phyloP scores from a whole-genome alignment of 108 stramenopile species.

The Cyclotella atomus region DNA sequence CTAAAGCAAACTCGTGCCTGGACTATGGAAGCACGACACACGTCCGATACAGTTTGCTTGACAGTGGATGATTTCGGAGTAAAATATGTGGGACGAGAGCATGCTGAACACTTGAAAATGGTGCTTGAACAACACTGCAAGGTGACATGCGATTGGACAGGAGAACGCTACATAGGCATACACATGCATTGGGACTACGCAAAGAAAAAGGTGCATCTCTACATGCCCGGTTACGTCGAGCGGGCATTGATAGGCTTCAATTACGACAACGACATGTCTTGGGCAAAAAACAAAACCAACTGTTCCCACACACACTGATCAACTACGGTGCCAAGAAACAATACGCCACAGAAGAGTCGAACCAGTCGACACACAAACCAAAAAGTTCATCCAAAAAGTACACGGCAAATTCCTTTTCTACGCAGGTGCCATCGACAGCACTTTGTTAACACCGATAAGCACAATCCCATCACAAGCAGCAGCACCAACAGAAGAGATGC shows the following conservation, averaged over 20 bases:
- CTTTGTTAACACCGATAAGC: not conserved
- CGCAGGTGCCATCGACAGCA: not conserved
- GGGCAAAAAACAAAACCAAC: not conserved
- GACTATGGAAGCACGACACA: conserved; percentile 15
- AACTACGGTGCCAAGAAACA: not conserved
- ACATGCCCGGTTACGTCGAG: conserved; percentile 9
- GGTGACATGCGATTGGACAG: not conserved
- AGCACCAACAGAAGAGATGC: not conserved
- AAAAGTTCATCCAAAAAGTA: not conserved
- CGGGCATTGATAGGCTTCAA: no score
- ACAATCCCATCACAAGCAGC: not conserved
- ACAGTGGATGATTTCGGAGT: conserved; percentile 14
- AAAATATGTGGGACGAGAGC: conserved; percentile 11
- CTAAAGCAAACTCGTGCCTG: conserved; percentile 10
- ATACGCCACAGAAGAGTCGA: not conserved
- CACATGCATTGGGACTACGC: conserved; percentile 8
- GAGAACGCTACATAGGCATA: not conserved
- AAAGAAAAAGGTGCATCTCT: not conserved
- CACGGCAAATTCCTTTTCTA: not conserved
- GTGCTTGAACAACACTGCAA: conserved; percentile 1
- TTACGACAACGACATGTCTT: not conserved
- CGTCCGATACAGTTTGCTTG: not conserved
- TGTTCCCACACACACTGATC: not conserved
- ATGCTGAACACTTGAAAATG: not conserved
- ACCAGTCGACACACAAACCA: not conserved